phyloP scores from a whole-genome alignment of 73 alveolate genomes.

The Symbiodinium pilosum region DNA sequence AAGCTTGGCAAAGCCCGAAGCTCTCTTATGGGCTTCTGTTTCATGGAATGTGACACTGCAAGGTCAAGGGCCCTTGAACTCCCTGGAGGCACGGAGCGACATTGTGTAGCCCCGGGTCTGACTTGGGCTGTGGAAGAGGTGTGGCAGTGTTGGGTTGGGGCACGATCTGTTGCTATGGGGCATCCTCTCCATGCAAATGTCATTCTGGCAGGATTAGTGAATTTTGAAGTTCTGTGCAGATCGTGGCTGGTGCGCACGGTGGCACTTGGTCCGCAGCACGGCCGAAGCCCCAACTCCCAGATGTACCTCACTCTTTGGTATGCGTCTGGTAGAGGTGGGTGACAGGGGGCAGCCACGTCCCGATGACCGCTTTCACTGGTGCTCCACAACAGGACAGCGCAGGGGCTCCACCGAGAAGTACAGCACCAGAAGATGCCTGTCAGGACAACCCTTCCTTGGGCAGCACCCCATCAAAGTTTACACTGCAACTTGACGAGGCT shows the following conservation, averaged over 20 bases:
- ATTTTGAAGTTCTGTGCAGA: no score
- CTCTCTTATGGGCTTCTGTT: neutral
- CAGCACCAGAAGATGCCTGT: neutral
- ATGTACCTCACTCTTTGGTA: neutral
- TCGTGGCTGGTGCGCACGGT: slow-evolving; percentile 58
- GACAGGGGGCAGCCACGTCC: neutral
- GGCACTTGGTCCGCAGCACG: slow-evolving; percentile 70
- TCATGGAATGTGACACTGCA: neutral
- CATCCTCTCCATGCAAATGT: no score
- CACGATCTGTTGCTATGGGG: no score
- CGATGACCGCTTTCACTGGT: slow-evolving; percentile 44
- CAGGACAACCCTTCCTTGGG: neutral
- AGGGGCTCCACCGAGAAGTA: neutral
- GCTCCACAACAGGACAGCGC: slow-evolving; percentile 50
- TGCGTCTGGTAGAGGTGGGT: slow-evolving; percentile 28
- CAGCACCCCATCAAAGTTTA: slow-evolving; percentile 20
- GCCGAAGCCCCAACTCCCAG: neutral
- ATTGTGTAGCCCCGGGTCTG: neutral
- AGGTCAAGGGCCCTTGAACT: slow-evolving; percentile 73
- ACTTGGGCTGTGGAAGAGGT: no score
- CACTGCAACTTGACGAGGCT: slow-evolving; percentile 51
- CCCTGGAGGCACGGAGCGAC: no score
- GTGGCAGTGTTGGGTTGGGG: no score
- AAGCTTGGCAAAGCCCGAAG: neutral
- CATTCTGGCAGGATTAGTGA: no score